phyloP scores from a whole-genome alignment of 768 basidiomycete species.

The Jaapia argillacea region DNA sequence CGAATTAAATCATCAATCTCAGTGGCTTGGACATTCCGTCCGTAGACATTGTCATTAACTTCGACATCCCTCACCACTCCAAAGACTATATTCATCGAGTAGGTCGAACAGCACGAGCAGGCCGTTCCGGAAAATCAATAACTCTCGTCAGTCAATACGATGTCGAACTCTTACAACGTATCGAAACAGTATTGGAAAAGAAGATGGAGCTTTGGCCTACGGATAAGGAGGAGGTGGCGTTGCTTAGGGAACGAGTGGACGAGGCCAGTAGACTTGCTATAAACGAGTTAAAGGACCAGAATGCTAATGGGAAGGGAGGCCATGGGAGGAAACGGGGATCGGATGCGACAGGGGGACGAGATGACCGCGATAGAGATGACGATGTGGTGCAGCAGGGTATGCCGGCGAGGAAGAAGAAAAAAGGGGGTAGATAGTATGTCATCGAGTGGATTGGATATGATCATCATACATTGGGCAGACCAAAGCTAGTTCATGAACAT shows the following conservation, averaged over 20 bases:
- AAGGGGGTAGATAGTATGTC: constrained; percentile 31
- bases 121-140: constrained; percentile 93
- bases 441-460: too few species aligned
- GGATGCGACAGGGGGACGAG: constrained; percentile 39
- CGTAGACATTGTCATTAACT: constrained; percentile 96
- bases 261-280: constrained; percentile 75
- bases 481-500: constrained; percentile 57
- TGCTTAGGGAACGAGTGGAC: constrained; percentile 81
- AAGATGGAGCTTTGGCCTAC: constrained; percentile 85
- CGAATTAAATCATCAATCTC: not conserved
- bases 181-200: constrained; percentile 86
- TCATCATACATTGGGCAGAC: too few species aligned
- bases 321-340: constrained; percentile 39
- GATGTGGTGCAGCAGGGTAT: constrained; percentile 88
- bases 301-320: constrained; percentile 35
- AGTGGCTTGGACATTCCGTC: constrained; percentile 93
- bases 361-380: constrained; percentile 86
- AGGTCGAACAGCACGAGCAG: constrained; percentile 94
- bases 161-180: constrained; percentile 90
- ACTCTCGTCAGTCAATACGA: constrained; percentile 99
- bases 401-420: constrained; percentile 50
- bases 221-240: constrained; percentile 80
- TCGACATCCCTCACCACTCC: constrained; percentile 93
- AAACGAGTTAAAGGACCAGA: constrained; percentile 74
- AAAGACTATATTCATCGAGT: constrained; percentile 99